phyloP scores from a whole-genome alignment of 1,284 basidiomycete species.

The Trichosporon coremiiforme region DNA sequence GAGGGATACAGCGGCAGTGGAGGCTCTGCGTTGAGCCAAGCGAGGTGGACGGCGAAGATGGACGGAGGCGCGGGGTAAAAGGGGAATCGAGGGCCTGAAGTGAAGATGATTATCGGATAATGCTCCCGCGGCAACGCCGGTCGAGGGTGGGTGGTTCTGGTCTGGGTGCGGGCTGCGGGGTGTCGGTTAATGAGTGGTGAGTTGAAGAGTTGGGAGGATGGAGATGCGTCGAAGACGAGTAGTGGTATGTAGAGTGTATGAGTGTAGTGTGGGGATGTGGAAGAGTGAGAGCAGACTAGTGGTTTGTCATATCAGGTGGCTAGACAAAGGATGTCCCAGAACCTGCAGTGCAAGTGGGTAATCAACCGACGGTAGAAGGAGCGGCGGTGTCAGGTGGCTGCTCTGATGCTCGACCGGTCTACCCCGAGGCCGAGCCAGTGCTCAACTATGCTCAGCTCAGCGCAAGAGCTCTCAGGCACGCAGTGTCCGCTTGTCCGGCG shows the following conservation, averaged over 20 bases:
- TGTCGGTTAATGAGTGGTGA: neutral
- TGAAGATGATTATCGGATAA: neutral
- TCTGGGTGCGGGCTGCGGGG: neutral
- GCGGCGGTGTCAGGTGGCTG: neutral
- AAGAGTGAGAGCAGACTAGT: neutral
- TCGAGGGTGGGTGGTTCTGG: neutral
- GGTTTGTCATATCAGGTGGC: conserved; percentile 5
- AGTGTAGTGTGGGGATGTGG: neutral
- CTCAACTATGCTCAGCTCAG: too few relatives aligned
- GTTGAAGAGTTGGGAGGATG: neutral
- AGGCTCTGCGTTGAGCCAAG: neutral
- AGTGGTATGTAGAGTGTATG: too few relatives aligned
- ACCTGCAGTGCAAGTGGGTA: neutral
- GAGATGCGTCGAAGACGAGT: too few relatives aligned
- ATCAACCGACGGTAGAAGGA: neutral
- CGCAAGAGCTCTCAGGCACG: too few relatives aligned
- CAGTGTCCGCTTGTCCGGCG: neutral
- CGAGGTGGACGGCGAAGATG: neutral
- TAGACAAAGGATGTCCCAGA: neutral
- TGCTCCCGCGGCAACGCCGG: conserved; percentile 15
- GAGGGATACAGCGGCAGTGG: neutral
- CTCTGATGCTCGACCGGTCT: neutral
- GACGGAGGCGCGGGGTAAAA: neutral
- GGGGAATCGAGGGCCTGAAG: neutral
- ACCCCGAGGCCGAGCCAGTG: conserved; percentile 6